These are phyloP conservation scores for Collybia nuda DNA, from an alignment of 768 basidiomycete species.

Conservation along the genomic window DNA sequence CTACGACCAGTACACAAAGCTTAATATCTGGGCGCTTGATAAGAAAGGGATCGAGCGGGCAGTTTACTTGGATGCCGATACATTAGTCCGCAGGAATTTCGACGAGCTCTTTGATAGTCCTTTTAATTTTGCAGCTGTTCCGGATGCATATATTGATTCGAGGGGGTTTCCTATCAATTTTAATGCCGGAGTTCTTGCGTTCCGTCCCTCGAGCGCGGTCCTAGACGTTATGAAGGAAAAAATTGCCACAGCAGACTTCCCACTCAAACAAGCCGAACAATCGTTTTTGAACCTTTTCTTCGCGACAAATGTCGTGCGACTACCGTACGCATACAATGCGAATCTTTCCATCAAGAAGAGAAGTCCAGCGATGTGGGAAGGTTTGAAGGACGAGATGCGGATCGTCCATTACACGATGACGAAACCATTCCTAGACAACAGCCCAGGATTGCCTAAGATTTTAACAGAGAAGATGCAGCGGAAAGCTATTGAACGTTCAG, in stretches of 20 bases:
- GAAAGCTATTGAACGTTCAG: constrained; percentile 18
- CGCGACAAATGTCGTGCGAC: constrained; percentile 28
- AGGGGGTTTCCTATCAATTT: constrained; percentile 34
- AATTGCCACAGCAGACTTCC: constrained; percentile 27
- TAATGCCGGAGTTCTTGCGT: constrained; percentile 39
- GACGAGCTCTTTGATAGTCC: constrained; percentile 43
- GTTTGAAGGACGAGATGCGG: constrained; percentile 27
- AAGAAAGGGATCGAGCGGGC: constrained; percentile 25
- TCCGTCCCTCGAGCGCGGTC: constrained; percentile 27
- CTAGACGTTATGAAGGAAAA: constrained; percentile 26
- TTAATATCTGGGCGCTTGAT: constrained; percentile 39
- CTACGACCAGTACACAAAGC: constrained; percentile 43
- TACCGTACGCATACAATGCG: constrained; percentile 42
- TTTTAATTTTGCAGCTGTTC: constrained; percentile 39
- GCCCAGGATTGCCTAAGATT: constrained; percentile 11
- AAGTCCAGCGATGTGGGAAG: constrained; percentile 31
- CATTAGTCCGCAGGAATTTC: constrained; percentile 39
- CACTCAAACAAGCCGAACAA: constrained; percentile 35
- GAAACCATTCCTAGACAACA: constrained; percentile 27
- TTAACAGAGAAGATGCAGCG: constrained; percentile 20
- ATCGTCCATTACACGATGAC: constrained; percentile 38
- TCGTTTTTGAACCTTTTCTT: constrained; percentile 41
- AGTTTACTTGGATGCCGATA: constrained; percentile 43
- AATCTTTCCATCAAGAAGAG: constrained; percentile 37
- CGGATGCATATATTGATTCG: constrained; percentile 30